These are phyloP conservation scores for Geotrichum citri-aurantii DNA, from an alignment of 1,139 yeast genomes.

Conservation along the genomic window DNA sequence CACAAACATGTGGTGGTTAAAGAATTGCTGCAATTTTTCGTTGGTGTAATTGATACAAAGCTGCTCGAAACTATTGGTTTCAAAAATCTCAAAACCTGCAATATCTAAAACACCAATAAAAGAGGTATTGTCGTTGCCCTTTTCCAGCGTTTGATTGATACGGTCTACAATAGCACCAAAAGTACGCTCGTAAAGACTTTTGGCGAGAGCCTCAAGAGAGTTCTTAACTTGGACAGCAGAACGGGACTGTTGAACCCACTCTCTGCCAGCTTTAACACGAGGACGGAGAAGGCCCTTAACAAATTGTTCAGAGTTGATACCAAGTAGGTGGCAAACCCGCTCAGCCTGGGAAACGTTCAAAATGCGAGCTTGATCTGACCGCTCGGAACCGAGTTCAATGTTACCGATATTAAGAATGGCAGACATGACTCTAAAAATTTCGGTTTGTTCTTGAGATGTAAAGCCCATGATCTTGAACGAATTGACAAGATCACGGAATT, in stretches of 20 bases:
- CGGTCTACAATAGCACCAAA: conserved; percentile 73
- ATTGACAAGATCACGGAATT: conserved; percentile 53
- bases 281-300: conserved; percentile 62
- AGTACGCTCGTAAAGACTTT: conserved; percentile 75
- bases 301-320: conserved; percentile 55
- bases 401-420: conserved; percentile 83
- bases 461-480: conserved; percentile 78
- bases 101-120: conserved; percentile 93
- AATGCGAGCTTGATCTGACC: conserved; percentile 71
- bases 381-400: conserved; percentile 63
- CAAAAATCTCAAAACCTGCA: conserved; percentile 96
- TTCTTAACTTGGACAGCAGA: conserved; percentile 75
- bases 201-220: conserved; percentile 82
- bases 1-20: conserved; percentile 96
- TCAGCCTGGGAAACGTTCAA: conserved; percentile 49
- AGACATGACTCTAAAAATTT: conserved; percentile 64
- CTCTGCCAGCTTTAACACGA: conserved; percentile 86
- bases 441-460: conserved; percentile 46
- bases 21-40: conserved; percentile 92
- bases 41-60: conserved; percentile 94
- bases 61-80: conserved; percentile 89
- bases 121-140: conserved; percentile 40
- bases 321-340: conserved; percentile 56
- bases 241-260: conserved; percentile 73
- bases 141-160: conserved; percentile 65